A percentile compares a stretch with the other conserved stretches of the same genome.
These are phyloP conservation scores for Andrographis paniculata DNA, from an alignment of 305 asterid species.

Conservation along the genomic window DNA sequence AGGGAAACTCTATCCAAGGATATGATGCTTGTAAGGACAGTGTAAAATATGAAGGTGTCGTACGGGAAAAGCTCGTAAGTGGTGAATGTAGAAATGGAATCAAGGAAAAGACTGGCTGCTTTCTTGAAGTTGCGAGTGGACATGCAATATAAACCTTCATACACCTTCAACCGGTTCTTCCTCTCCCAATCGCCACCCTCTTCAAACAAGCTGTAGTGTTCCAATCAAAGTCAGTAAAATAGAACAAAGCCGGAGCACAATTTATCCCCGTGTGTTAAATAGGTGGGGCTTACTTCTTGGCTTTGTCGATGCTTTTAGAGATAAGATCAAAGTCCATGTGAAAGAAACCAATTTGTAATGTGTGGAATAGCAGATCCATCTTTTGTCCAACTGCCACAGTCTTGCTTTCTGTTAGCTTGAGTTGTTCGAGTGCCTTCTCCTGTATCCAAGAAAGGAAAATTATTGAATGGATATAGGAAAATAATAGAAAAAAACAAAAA, in stretches of 20 bases:
- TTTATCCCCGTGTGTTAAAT: too few relatives aligned
- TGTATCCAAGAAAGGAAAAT: conserved; percentile 18
- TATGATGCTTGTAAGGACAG: conserved; percentile 71
- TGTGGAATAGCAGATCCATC: conserved; percentile 73
- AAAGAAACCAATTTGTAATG: conserved; percentile 60
- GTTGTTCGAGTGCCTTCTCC: conserved; percentile 78
- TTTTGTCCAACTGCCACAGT: conserved; percentile 85
- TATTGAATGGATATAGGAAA: background rate
- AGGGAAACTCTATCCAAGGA: conserved; percentile 71
- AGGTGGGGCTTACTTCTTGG: conserved; percentile 78
- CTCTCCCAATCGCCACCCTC: conserved; percentile 89
- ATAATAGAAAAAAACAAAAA: background rate
- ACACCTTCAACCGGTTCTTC: conserved; percentile 75
- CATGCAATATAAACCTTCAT: conserved; percentile 72
- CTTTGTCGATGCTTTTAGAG: conserved; percentile 67
- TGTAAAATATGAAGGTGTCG: conserved; percentile 67
- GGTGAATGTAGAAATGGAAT: conserved; percentile 60
- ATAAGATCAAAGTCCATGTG: conserved; percentile 68
- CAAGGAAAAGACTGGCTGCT: conserved; percentile 61
- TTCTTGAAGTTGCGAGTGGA: conserved; percentile 41
- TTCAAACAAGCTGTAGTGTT: conserved; percentile 50
- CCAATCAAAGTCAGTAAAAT: conserved; percentile 11
- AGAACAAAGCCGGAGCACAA: too few relatives aligned
- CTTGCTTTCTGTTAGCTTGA: conserved; percentile 63
- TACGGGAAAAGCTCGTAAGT: conserved; percentile 41